A percentile compares a stretch with the other conserved stretches of the same genome.
phyloP scores from a whole-genome alignment of 768 basidiomycete genomes.

The Lactarius hengduanensis region DNA sequence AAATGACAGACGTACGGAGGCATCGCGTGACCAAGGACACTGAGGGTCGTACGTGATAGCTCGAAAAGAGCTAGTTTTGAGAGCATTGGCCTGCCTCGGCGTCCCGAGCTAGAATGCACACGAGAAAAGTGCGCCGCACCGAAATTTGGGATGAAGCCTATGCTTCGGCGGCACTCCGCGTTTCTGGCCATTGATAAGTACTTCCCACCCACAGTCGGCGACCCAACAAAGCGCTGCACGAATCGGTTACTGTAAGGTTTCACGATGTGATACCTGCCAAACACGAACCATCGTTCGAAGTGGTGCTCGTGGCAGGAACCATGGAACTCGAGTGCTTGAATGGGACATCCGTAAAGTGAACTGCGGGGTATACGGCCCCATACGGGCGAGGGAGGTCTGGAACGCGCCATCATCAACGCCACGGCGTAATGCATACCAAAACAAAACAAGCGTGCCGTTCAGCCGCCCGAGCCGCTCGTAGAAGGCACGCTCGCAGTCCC shows the following conservation, averaged over 20 bases:
- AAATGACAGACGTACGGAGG: constrained; percentile 23
- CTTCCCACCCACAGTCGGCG: constrained; percentile 52
- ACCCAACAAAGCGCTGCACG: constrained; percentile 68
- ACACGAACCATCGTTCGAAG: constrained; percentile 69
- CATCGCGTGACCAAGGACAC: constrained; percentile 22
- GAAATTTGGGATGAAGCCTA: constrained; percentile 57
- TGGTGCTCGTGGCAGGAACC: constrained; percentile 34
- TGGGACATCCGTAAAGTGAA: constrained; percentile 56
- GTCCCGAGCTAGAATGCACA: neutral
- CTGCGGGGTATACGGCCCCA: constrained; percentile 45
- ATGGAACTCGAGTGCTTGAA: constrained; percentile 58
- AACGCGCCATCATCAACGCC: neutral
- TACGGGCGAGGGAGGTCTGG: constrained; percentile 52
- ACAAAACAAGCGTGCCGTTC: constrained; percentile 39
- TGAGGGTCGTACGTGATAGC: constrained; percentile 40
- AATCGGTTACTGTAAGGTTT: neutral
- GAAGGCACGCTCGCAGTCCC: constrained; percentile 71
- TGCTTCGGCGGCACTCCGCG: constrained; percentile 76
- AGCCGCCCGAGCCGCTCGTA: constrained; percentile 50
- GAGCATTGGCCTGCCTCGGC: constrained; percentile 44
- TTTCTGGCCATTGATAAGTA: constrained; percentile 76
- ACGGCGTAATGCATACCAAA: neutral
- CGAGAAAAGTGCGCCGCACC: constrained; percentile 40
- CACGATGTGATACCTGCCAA: neutral
- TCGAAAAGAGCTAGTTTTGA: constrained; percentile 55